Base-by-base conservation (phyloP, 1,284 basidiomycete genomes). In the Pisolithus thermaeus region DNA sequence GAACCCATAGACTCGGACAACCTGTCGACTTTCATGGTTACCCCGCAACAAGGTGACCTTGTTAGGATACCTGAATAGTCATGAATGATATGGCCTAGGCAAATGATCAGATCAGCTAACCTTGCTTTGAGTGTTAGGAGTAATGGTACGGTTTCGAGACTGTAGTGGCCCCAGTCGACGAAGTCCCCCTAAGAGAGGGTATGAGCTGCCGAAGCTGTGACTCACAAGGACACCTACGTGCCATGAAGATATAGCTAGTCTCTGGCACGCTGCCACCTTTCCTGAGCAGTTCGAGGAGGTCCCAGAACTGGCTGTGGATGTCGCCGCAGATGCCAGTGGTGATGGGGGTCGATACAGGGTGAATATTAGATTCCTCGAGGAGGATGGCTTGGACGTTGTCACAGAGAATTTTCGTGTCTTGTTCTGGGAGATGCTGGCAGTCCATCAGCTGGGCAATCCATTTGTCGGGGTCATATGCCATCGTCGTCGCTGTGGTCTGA, bases 241-340 rank as follows among this genome's bases (percentile, higher is more conserved):
- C 93, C 95, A 98, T 98, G 68, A 98, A 97, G 55, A 98, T 92
- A 70, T 98, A 98, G 63, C 90, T 92, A 55, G 92, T 97, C 54
- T 85, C 87, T 3, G 92, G 92, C 0, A 90, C 81, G 61, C 83
- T 81, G 6, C 95, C 96, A 7, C 95, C 96, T 56, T 92, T 90
- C 59, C 92, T 73, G 60, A 98, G 76, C 35, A 98, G 75, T 73
- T 98, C 94, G 18, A 95, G 73, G 22, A 97, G 76, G 65, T 97
- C 93, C 92, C 92, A 97, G 67, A 97, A 94, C 69, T 97, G 93
- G 22, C 93, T 93, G 63, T 96, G 93, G 46, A 97, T 94, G 67
- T 96, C 93, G 20, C 92, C 92, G 65, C 92, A 95, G 52, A 96
- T 89, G 18, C 18, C 18, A 20, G 18, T 20, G 0, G 92, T 95